Evolutionary conservation across 495 filamentous ascomycete genomes (phyloP).

Genomic region (Penicillium nucicola): DNA sequence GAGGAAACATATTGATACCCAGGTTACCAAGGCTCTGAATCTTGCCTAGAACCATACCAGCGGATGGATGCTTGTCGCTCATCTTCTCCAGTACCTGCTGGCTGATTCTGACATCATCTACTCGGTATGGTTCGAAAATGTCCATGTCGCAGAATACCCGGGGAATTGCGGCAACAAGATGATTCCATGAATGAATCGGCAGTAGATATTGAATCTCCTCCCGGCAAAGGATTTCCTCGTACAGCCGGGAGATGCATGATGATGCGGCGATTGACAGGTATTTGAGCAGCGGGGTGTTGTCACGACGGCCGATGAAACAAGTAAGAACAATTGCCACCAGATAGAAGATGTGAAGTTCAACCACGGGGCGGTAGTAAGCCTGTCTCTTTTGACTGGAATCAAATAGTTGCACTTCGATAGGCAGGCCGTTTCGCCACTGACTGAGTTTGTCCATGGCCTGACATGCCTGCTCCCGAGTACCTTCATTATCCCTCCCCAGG

Average conservation of each 20-base stretch:
- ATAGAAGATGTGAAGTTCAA: conserved; percentile 15
- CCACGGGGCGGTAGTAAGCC: neutral
- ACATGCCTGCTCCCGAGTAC: neutral
- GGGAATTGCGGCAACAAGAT: conserved; percentile 14
- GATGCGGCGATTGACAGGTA: conserved; percentile 14
- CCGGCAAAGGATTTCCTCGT: conserved; percentile 15
- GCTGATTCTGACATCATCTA: conserved; percentile 2
- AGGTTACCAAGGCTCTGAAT: neutral
- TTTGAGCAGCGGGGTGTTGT: conserved; percentile 7
- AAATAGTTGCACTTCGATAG: conserved; percentile 3
- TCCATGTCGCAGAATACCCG: conserved; percentile 9
- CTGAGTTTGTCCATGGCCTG: neutral
- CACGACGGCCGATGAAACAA: conserved; percentile 12
- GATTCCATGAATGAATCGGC: conserved; percentile 12
- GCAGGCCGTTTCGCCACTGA: conserved; percentile 1
- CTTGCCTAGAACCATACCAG: neutral
- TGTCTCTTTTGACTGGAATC: neutral
- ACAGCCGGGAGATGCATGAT: conserved; percentile 13
- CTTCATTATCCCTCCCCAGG: neutral
- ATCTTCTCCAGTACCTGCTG: conserved; percentile 6
- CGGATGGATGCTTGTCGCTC: conserved; percentile 9
- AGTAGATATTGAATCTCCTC: conserved; percentile 7
- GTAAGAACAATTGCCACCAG: conserved; percentile 12
- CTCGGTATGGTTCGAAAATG: neutral
- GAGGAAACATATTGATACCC: neutral